These are phyloP conservation scores for Candida dubliniensis DNA, from an alignment of 1,139 yeast species.

Conservation along the genomic window DNA sequence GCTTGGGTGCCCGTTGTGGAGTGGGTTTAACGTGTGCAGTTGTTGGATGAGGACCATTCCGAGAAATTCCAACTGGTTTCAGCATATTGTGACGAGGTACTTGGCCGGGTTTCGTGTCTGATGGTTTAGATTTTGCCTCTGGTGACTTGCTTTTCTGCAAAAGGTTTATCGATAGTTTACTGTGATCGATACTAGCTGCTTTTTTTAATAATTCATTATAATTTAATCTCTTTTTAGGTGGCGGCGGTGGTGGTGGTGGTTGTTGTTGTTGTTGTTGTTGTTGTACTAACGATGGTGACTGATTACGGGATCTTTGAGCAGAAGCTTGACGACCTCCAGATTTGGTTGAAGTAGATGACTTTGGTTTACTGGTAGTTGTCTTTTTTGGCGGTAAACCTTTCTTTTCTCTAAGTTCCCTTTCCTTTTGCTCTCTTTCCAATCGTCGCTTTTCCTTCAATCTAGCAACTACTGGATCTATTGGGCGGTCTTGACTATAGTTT, in stretches of 20 bases:
- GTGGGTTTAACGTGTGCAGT: background rate
- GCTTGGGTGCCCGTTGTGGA: background rate
- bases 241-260: slow-evolving; percentile 3
- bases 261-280: slow-evolving; percentile 13
- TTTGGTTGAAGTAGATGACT: background rate
- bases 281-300: slow-evolving; percentile 7
- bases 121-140: slow-evolving; percentile 15
- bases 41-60: background rate
- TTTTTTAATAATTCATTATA: slow-evolving; percentile 70
- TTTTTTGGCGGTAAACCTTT: slow-evolving; percentile 32
- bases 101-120: background rate
- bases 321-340: background rate
- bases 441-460: slow-evolving; percentile 65
- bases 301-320: slow-evolving; percentile 3
- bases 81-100: background rate
- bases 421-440: slow-evolving; percentile 51
- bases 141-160: slow-evolving; percentile 35
- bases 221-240: slow-evolving; percentile 48
- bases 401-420: slow-evolving; percentile 29
- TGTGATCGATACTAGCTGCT: slow-evolving; percentile 57
- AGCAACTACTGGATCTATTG: slow-evolving; percentile 55
- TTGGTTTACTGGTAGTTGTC: slow-evolving; percentile 12
- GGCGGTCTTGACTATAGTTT: slow-evolving; percentile 11
- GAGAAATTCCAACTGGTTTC: background rate
- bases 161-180: slow-evolving; percentile 38